Conservation (phyloP, 2,329 filamentous ascomycete genomes). For the Xylariaceae sp. region DNA sequence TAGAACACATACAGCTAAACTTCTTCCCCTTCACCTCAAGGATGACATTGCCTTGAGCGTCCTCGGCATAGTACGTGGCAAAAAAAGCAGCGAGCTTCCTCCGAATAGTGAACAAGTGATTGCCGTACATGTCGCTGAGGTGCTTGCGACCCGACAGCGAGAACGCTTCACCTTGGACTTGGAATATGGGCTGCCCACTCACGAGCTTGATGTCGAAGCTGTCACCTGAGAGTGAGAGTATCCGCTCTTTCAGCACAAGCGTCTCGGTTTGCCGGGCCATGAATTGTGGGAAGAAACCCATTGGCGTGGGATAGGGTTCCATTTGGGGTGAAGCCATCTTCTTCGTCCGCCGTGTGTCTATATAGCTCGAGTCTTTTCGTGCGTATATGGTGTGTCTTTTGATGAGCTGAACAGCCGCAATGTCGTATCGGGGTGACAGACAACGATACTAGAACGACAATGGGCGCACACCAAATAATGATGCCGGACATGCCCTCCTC, state of each 20-base stretch:
- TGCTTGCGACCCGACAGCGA: constrained; percentile 53
- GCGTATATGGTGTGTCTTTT: background rate
- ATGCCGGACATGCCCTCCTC: too few species aligned
- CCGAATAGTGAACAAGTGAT: constrained; percentile 54
- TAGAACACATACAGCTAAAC: constrained; percentile 43
- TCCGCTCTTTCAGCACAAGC: constrained; percentile 57
- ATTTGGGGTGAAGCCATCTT: too few species aligned
- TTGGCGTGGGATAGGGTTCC: constrained; percentile 11
- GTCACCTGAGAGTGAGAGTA: constrained; percentile 59
- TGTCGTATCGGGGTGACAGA: too few species aligned
- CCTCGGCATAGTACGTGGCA: constrained; percentile 48
- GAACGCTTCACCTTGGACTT: constrained; percentile 52
- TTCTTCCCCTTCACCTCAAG: constrained; percentile 55
- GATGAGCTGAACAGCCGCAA: too few species aligned
- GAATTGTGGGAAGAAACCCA: constrained; percentile 38
- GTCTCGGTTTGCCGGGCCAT: constrained; percentile 41
- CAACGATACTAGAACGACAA: too few species aligned
- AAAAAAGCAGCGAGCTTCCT: constrained; percentile 51
- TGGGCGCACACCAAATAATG: too few species aligned
- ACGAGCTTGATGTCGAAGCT: constrained; percentile 59
- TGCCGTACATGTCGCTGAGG: constrained; percentile 49
- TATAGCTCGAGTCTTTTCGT: too few species aligned
- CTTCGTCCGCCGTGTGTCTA: too few species aligned
- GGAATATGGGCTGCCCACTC: constrained; percentile 50
- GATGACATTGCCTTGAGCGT: constrained; percentile 42